phyloP scores from a whole-genome alignment of 352 stramenopile genomes.

The Pelagophyceae sp. region DNA sequence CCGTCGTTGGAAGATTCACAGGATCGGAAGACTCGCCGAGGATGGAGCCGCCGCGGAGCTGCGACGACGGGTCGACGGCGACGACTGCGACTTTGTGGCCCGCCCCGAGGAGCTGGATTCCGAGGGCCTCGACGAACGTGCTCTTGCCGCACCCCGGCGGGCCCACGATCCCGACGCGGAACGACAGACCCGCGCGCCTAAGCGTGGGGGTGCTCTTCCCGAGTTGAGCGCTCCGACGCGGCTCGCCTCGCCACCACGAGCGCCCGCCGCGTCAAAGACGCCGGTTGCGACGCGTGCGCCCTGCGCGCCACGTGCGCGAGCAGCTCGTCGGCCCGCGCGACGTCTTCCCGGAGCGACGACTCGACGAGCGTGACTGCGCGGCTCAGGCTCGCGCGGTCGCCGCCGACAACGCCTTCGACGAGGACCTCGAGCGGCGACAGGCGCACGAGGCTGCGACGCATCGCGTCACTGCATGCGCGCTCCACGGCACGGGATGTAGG shows the following conservation, averaged over 20 bases:
- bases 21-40: too few relatives aligned
- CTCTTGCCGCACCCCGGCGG: constrained; percentile 90
- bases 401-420: not conserved
- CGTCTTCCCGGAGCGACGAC: not conserved
- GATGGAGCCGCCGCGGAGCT: constrained; percentile 84
- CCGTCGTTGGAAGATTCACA: too few relatives aligned
- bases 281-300: too few relatives aligned
- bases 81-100: constrained; percentile 82
- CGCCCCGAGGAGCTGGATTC: constrained; percentile 64
- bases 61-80: constrained; percentile 91
- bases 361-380: not conserved
- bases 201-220: not conserved
- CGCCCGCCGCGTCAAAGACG: too few relatives aligned
- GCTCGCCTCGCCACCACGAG: not conserved
- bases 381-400: not conserved
- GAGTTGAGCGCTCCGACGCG: not conserved
- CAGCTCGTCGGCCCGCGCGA: not conserved
- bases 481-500: not conserved
- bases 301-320: not conserved
- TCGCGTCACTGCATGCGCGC: not conserved
- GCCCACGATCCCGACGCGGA: constrained; percentile 67
- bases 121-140: constrained; percentile 92
- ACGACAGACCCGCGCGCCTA: not conserved
- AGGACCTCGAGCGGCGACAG: not conserved
- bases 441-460: not conserved